Evolutionary conservation across 1,139 yeast genomes (phyloP).

Genomic region (Taiozyma sp.): DNA sequence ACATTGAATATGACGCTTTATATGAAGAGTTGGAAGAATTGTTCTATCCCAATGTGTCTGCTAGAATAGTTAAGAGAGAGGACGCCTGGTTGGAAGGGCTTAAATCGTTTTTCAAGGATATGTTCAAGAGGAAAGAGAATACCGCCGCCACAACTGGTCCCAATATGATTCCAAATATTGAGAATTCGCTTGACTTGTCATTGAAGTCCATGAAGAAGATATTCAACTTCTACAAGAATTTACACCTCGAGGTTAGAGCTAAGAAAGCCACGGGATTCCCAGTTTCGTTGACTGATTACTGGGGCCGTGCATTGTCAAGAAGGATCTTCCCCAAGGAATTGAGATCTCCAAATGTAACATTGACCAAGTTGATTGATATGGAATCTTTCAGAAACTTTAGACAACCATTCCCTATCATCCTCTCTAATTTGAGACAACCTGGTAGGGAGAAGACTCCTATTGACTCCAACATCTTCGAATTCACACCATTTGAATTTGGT

Average conservation of each 20-base stretch:
- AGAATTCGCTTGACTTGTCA: conserved; percentile 19
- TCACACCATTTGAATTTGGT: conserved; percentile 68
- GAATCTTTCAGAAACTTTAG: conserved; percentile 30
- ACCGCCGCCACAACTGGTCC: conserved; percentile 7
- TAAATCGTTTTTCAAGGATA: conserved; percentile 21
- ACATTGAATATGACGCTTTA: not conserved
- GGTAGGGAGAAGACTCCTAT: conserved; percentile 25
- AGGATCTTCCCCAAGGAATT: conserved; percentile 36
- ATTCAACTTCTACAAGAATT: conserved; percentile 41
- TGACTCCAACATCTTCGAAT: conserved; percentile 38
- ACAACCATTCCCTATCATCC: conserved; percentile 41
- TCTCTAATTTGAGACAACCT: conserved; percentile 34
- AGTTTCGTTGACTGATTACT: conserved; percentile 60
- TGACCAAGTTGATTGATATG: conserved; percentile 29
- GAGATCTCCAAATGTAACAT: conserved; percentile 35
- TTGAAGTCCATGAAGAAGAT: conserved; percentile 31
- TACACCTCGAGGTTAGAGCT: conserved; percentile 48
- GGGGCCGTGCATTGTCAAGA: conserved; percentile 59
- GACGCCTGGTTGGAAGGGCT: conserved; percentile 19
- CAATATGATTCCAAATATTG: conserved; percentile 16
- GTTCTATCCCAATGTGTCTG: not conserved
- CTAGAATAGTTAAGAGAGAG: conserved; percentile 5
- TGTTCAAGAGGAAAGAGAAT: conserved; percentile 21
- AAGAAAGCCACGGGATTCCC: conserved; percentile 51
- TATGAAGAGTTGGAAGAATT: conserved; percentile 1